Evolutionary conservation across 192 early-diverging fungal genomes (phyloP).

Genomic region (Spizellomyces punctatus): DNA sequence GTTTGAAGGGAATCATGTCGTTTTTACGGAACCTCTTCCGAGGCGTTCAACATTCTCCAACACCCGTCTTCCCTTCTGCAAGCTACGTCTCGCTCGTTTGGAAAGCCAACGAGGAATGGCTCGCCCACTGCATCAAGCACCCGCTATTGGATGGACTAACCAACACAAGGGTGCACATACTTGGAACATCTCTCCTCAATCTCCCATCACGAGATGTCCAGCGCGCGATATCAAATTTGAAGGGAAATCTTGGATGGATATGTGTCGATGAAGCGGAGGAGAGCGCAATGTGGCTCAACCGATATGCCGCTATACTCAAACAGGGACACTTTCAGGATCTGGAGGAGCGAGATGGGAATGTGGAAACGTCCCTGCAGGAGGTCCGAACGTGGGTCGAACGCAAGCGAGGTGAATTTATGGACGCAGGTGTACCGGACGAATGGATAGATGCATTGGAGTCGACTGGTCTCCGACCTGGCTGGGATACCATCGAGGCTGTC

Average conservation of each 20-base stretch:
- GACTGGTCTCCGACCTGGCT: slow-evolving; percentile 27
- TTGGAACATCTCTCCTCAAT: slow-evolving; percentile 29
- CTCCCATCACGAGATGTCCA: slow-evolving; percentile 8
- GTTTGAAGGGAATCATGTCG: background rate
- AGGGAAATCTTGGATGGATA: slow-evolving; percentile 18
- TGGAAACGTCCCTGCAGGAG: slow-evolving; percentile 15
- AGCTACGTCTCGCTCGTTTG: background rate
- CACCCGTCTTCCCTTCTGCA: slow-evolving; percentile 22
- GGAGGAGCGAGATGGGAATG: background rate
- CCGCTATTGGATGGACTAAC: slow-evolving; percentile 8
- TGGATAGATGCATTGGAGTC: slow-evolving; percentile 18
- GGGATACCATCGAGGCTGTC: slow-evolving; percentile 25
- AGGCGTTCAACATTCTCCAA: too few species aligned
- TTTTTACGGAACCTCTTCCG: slow-evolving; percentile 4
- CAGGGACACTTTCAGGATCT: background rate
- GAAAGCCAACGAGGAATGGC: slow-evolving; percentile 12
- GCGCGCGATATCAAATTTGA: slow-evolving; percentile 4
- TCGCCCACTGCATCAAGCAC: slow-evolving; percentile 16
- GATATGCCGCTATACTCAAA: slow-evolving; percentile 8
- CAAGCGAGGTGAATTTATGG: slow-evolving; percentile 12
- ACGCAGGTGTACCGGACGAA: slow-evolving; percentile 21
- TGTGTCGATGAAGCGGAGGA: slow-evolving; percentile 22
- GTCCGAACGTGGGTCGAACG: slow-evolving; percentile 30
- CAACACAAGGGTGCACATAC: slow-evolving; percentile 17
- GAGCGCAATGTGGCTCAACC: slow-evolving; percentile 24